Evolutionary conservation across 1,284 basidiomycete genomes (phyloP), one percentile per base, ranked within the genome.

Genomic region (Trichosporon sp.): DNA sequence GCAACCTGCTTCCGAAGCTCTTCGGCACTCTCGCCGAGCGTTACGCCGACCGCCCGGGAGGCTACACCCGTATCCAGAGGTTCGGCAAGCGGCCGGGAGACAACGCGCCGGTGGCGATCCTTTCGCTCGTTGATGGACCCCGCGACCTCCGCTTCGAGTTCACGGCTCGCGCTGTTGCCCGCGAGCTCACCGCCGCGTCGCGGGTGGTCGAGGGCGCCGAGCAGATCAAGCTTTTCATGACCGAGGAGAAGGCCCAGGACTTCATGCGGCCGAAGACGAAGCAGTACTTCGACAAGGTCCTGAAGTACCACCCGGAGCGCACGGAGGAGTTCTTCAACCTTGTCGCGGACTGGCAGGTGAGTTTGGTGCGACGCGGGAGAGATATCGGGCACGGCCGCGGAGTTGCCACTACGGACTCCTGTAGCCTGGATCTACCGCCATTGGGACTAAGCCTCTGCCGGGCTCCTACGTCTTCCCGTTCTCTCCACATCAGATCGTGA

Each of bases 41-140:
- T 58, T 99, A 98, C 83, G 87, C 88, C 1, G 80, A 87, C 23
- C 88, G 97, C 5, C 90, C 90, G 4, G 97, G 97, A 11, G 97
- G 97, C 7, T 99, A 98, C 85, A 99, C 97, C 7, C 89, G 97
- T 29, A 90, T 99, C 73, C 90, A 94, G 81, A 92, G 91, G 79
- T 92, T 90, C 74, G 97, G 96, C 47, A 88, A 91, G 80, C 88
- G 96, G 21, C 87, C 86, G 68, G 95, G 95, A 27, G 97, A 99
- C 85, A 92, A 97, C 79, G 97, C 97, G 32, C 93, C 94, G 1
- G 87, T 91, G 73, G 96, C 96, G 3, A 88, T 99, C 69, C 84
- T 99, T 56, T 92, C 97, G 82, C 86, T 99, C 6, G 96, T 99
- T 34, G 97, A 99, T 85, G 92, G 92, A 77, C 92, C 94, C 11